Evolutionary conservation across 1,139 yeast species (phyloP), one percentile per base, ranked within the genome.

Genomic region (Lodderomyces metapsilosis): DNA sequence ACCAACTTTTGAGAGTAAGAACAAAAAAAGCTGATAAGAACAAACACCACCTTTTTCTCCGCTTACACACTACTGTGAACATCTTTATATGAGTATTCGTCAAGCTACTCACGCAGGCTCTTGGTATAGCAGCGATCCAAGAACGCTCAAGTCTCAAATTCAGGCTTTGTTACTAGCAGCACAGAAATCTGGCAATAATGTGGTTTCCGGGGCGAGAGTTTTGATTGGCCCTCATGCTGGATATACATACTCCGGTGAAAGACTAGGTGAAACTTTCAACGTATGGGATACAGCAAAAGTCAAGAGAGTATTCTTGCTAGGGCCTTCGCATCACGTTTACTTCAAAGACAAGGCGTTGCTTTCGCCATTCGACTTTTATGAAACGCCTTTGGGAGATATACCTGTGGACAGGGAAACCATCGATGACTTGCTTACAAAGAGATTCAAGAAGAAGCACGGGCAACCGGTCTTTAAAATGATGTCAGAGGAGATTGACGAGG

Each of bases 291-390:
- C 78, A 2, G 50, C 72, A 2, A 66, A 66, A 11, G 75, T 75
- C 45, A 75, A 80, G 51, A 68, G 94, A 17, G 77, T 92, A 2
- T 87, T 92, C 51, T 70, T 92, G 2, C 61, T 92, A 53, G 98
- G 98, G 0, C 98, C 99, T 0, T 85, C 96, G 0, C 99, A 92
- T 57, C 96, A 88, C 58, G 82, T 85, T n/a, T 88, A 84, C 57
- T 88, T 86, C 64, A 70, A 71, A 42, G 74, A 76, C 32, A 72
- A 73, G 18, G 89, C 82, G 0, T 67, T 75, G 50, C 58, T 88
- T 4, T 72, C 88, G 2, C 62, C 60, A 2, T 88, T 71, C 54
- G 69, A 69, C 9, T 54, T 48, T 10, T 83, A 88, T 53, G 84
- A 76, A 36, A 91, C 98, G 0, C 98, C 98, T 0, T 57, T 91